phyloP scores from a whole-genome alignment of 1,139 yeast species.

The Magnusiomyces paraingens region DNA sequence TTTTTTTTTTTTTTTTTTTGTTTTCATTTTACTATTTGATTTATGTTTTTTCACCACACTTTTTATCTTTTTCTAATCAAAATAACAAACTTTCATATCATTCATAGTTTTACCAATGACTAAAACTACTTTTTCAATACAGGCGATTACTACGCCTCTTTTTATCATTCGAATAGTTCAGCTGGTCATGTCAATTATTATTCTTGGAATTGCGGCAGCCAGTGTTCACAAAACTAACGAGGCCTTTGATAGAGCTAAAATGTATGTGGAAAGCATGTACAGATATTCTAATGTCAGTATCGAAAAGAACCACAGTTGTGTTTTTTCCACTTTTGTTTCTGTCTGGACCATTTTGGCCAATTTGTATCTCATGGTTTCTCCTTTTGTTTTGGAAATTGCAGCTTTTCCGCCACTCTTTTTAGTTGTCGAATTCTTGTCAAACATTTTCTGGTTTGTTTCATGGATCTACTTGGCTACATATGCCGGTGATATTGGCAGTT shows the following conservation, averaged over 20 bases:
- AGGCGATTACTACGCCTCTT: not conserved
- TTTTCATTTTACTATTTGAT: too few species aligned
- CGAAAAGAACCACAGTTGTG: constrained; percentile 6
- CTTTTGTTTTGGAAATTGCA: not conserved
- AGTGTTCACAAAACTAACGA: constrained; percentile 3
- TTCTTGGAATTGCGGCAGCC: constrained; percentile 16
- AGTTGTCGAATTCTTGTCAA: constrained; percentile 14
- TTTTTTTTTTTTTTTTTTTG: too few species aligned
- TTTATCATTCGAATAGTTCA: constrained; percentile 14
- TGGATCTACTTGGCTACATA: constrained; percentile 17
- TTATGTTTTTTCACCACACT: not conserved
- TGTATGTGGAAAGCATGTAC: not conserved
- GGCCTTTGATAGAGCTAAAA: constrained; percentile 6
- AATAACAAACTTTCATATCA: not conserved
- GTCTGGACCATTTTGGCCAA: constrained; percentile 17
- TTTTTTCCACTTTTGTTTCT: constrained; percentile 16
- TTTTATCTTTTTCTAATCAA: not conserved
- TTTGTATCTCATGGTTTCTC: constrained; percentile 4
- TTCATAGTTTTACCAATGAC: not conserved
- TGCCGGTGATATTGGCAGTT: constrained; percentile 12
- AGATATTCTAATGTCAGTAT: not conserved
- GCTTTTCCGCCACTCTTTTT: constrained; percentile 14
- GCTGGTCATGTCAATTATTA: constrained; percentile 15
- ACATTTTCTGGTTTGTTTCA: constrained; percentile 19
- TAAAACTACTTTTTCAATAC: not conserved